Base-by-base conservation (phyloP, 176 grass and related monocot genomes). In the Aegilops tauschii region DNA sequence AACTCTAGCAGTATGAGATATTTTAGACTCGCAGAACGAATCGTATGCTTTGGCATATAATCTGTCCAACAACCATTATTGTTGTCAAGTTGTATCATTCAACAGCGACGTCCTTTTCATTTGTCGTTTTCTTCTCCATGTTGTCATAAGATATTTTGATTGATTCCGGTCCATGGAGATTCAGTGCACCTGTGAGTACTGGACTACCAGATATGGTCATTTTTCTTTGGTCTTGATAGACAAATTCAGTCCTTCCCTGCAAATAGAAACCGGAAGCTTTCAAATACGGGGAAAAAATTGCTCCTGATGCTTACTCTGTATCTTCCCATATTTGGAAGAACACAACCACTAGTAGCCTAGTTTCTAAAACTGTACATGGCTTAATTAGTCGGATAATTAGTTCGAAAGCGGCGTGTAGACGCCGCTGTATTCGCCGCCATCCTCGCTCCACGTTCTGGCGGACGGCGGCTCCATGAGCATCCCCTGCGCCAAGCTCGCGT, bases 401-500 rank as follows among this genome's bases (percentile, higher is more conserved):
- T 79, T 95, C 90, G 85, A 92, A 1, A 95, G 67, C 44, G 82
- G 54, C 62, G 76, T 17, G 3, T 17, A 0, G 49, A 52, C 16
- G 16, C 14, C 14, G 49, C 5, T 6, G 14, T 84, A 61, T 2
- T 12, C 30, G 25, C n/a, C 32, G 21, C 36, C 73, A 69, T 44
- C 17, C 8, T 88, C 85, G 50, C 68, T 50, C 10, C 65, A 56
- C 6, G 50, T 36, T 50, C 65, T 81, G 5, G 39, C 54, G 3
- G 20, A 2, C 42, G 90, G 84, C 27, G 89, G 81, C 7, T 87
- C 88, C 69, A 91, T 12, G 77, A 94, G 83, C 83, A 97, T 31
- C 12, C 80, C 92, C 85, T 93, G 78, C 12, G 88, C 85, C 68
- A 94, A 37, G 85, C 45, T 91, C 47, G 84, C 76, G 49, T 96